phyloP scores from a whole-genome alignment of 176 grass and related monocot genomes.

The Miscanthus lutarioriparius region DNA sequence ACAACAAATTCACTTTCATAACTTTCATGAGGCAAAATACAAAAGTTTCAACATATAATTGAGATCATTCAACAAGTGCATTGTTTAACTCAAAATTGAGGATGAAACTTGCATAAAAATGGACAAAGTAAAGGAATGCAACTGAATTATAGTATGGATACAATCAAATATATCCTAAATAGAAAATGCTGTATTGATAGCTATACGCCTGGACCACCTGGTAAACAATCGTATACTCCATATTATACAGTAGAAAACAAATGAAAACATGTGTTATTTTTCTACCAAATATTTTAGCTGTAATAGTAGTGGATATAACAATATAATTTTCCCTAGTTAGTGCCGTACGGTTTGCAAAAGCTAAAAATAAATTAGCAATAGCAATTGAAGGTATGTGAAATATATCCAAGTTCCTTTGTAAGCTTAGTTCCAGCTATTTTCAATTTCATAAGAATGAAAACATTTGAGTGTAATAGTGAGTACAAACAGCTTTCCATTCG shows the following conservation, averaged over 20 bases:
- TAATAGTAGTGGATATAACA: constrained; percentile 17
- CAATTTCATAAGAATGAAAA: background rate
- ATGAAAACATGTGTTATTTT: background rate
- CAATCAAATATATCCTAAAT: background rate
- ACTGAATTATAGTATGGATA: background rate
- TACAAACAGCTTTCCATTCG: background rate
- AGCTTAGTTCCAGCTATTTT: background rate
- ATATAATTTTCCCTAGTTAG: background rate
- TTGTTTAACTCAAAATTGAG: background rate
- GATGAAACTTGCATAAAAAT: background rate
- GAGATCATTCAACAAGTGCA: background rate
- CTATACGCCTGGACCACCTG: background rate
- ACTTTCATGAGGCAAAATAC: background rate
- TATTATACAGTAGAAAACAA: background rate
- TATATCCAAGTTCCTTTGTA: background rate
- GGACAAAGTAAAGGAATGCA: background rate
- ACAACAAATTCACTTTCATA: background rate
- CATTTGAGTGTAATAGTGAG: background rate
- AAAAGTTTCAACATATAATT: background rate
- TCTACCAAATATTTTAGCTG: background rate
- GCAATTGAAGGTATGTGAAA: background rate
- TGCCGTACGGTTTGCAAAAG: background rate
- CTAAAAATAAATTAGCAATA: background rate
- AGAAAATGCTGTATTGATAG: background rate
- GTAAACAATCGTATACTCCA: background rate